Evolutionary conservation across 257 asterid species (phyloP).

Genomic region (Lantana camara): DNA sequence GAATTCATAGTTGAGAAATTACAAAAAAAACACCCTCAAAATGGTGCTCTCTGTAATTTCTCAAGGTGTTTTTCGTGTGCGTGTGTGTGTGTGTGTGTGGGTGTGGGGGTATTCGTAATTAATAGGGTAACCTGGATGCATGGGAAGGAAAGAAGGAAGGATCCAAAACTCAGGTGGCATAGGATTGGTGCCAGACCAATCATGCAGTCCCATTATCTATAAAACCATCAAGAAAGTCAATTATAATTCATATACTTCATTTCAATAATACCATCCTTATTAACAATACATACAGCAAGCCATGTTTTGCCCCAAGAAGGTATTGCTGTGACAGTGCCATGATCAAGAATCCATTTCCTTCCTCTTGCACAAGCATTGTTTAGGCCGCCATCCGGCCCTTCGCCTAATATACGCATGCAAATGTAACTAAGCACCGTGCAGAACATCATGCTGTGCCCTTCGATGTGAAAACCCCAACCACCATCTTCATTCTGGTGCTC

Average conservation of each 20-base stretch:
- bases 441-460: constrained; percentile 82
- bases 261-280: no score
- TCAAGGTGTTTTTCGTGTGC: no score
- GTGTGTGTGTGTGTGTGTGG: no score
- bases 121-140: constrained; percentile 66
- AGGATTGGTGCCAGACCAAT: constrained; percentile 77
- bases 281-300: constrained; percentile 69
- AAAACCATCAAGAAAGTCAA: neutral
- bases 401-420: constrained; percentile 71
- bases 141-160: constrained; percentile 72
- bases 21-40: no score
- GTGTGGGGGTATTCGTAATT: no score
- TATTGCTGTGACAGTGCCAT: neutral
- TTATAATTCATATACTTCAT: no score
- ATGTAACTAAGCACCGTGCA: constrained; percentile 67
- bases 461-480: constrained; percentile 83
- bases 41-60: no score
- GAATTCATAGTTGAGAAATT: no score
- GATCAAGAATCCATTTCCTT: constrained; percentile 71
- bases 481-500: constrained; percentile 87
- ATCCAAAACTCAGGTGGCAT: constrained; percentile 88
- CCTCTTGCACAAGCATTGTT: constrained; percentile 60
- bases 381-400: constrained; percentile 56
- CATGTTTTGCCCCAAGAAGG: constrained; percentile 68
- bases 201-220: constrained; percentile 67